A percentile compares a stretch with the other conserved stretches of the same genome.
These are phyloP conservation scores for Cerrena zonata DNA, from an alignment of 1,284 basidiomycete species.

Conservation along the genomic window DNA sequence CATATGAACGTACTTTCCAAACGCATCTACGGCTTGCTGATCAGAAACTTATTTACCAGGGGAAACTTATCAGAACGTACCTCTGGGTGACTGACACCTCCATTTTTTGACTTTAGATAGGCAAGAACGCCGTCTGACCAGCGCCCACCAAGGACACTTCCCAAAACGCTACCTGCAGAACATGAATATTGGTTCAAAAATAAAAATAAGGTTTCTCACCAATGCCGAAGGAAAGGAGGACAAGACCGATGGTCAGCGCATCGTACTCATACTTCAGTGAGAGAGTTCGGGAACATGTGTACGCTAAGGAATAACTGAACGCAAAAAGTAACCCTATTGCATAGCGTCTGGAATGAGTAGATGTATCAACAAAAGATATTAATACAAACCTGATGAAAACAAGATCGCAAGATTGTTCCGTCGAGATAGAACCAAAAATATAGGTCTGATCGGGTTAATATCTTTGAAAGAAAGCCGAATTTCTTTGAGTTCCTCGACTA, in stretches of 20 bases:
- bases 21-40: conserved; percentile 54
- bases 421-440: conserved; percentile 51
- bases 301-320: conserved; percentile 63
- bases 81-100: conserved; percentile 62
- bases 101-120: conserved; percentile 52
- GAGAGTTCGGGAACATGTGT: conserved; percentile 70
- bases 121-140: conserved; percentile 67
- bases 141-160: conserved; percentile 70
- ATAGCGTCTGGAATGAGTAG: conserved; percentile 55
- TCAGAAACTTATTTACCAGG: background rate
- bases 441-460: conserved; percentile 68
- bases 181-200: background rate
- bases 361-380: conserved; percentile 31
- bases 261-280: conserved; percentile 60
- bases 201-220: conserved; percentile 34
- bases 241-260: conserved; percentile 68
- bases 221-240: conserved; percentile 71
- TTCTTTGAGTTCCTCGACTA: conserved; percentile 21
- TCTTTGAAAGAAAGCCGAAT: conserved; percentile 62
- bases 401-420: conserved; percentile 68
- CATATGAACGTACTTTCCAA: conserved; percentile 57
- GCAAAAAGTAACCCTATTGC: conserved; percentile 62
- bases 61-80: conserved; percentile 27
- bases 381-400: conserved; percentile 57
- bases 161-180: conserved; percentile 51